Base-by-base conservation (phyloP, 2,329 filamentous ascomycete genomes). In the Fusarium sp. region DNA sequence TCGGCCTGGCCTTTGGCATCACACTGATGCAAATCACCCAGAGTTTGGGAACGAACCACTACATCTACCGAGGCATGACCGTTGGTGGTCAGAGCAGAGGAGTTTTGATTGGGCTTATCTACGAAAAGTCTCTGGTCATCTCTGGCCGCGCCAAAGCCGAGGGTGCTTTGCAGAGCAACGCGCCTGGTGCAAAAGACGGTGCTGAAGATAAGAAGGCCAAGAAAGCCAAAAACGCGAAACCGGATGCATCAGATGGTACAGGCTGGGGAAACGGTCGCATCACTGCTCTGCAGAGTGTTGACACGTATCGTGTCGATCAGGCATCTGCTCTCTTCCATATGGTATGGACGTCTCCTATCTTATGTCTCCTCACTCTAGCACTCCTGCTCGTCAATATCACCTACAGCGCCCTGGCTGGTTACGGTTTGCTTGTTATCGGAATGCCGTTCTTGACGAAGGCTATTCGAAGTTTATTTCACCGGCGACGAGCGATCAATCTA, bases 251-350 rank as follows among this genome's bases (percentile, higher is more conserved):
- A 8, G 93, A 96, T 76, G 93, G 92, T 6, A 86, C 89, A 27
- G 96, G 95, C 29, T 98, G 95, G 95, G 91, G 91, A 63, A 98
- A 98, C 77, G 96, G 96, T 27, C 90, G 94, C 70, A 94, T 98
- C 58, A 90, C 96, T 79, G 97, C 97, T 74, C 80, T 98, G 75
- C 98, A 98, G 95, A 95, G 94, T 69, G 94, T 96, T 48, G 95
- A 98, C 79, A 97, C 95, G 0, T 97, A 97, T 81, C 94, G 95
- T 73, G 87, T 99, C 67, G 95, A 98, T 77, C 92, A 94, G 79
- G 94, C 94, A 3, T 94, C 89, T 42, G 94, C 93, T 45, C 88
- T 98, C 81, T 95, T 98, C 82, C 96, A 99, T 80, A 89, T 98
- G 84, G 85, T 93, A 27, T 99, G 96, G 96, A 94, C 93, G 3